phyloP scores from a whole-genome alignment of 2,329 filamentous ascomycete genomes.

The Incumbomyces lentus region DNA sequence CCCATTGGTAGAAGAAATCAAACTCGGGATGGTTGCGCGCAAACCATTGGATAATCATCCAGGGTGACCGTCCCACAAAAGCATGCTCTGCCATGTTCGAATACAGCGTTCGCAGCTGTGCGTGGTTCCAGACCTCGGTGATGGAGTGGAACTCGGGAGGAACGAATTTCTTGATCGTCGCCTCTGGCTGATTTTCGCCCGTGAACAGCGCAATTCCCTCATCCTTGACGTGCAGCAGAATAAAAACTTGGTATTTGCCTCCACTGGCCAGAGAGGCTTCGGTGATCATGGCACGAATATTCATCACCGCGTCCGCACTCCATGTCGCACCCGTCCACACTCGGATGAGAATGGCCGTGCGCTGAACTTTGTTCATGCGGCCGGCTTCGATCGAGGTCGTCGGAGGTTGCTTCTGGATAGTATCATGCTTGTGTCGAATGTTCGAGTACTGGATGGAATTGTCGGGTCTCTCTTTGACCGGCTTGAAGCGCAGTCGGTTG shows the following conservation, averaged over 20 bases:
- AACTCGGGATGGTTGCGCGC: conserved; percentile 67
- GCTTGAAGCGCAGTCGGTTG: conserved; percentile 54
- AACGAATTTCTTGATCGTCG: conserved; percentile 49
- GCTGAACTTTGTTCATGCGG: conserved; percentile 24
- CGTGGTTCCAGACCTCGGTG: conserved; percentile 58
- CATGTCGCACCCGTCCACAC: conserved; percentile 75
- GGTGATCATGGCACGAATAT: conserved; percentile 71
- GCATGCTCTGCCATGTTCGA: conserved; percentile 21
- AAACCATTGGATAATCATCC: conserved; percentile 66
- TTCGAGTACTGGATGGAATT: conserved; percentile 23
- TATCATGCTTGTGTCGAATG: conserved; percentile 20
- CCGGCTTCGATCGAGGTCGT: conserved; percentile 15
- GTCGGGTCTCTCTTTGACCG: conserved; percentile 16
- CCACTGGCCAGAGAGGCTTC: conserved; percentile 73
- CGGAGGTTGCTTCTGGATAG: conserved; percentile 7
- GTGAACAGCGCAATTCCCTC: conserved; percentile 62
- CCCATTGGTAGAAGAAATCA: conserved; percentile 79
- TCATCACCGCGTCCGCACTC: conserved; percentile 68
- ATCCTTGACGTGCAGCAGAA: conserved; percentile 78
- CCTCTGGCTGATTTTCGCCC: conserved; percentile 49
- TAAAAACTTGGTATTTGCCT: conserved; percentile 71
- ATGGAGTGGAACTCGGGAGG: conserved; percentile 62
- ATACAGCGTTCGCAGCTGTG: conserved; percentile 20
- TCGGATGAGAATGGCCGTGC: conserved; percentile 71
- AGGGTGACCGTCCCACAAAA: conserved; percentile 38